phyloP scores from a whole-genome alignment of 2,329 filamentous ascomycete genomes.

The Penicillium frequentans region DNA sequence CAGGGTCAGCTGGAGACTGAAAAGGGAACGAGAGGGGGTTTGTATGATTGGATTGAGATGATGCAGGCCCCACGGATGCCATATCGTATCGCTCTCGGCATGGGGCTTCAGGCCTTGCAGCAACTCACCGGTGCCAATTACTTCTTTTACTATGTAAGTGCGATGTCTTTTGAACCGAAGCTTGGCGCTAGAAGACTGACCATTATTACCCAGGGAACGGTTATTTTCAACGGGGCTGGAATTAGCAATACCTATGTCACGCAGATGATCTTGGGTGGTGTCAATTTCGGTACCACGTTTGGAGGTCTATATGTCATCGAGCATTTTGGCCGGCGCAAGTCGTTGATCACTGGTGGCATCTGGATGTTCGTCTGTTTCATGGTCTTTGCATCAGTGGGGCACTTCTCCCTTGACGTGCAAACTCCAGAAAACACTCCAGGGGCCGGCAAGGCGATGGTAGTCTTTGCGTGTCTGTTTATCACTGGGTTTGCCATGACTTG shows the following conservation, averaged over 20 bases:
- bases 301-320: conserved; percentile 69
- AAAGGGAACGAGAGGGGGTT: conserved; percentile 27
- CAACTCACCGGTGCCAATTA: conserved; percentile 49
- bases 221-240: conserved; percentile 62
- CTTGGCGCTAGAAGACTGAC: conserved; percentile 18
- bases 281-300: conserved; percentile 68
- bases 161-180: background rate
- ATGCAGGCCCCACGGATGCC: conserved; percentile 47
- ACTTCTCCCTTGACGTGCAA: conserved; percentile 38
- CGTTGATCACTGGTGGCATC: conserved; percentile 63
- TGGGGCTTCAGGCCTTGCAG: conserved; percentile 45
- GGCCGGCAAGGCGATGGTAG: conserved; percentile 67
- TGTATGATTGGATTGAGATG: conserved; percentile 41
- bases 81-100: conserved; percentile 44
- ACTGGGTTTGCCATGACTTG: conserved; percentile 67
- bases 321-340: conserved; percentile 66
- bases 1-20: conserved; percentile 58
- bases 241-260: conserved; percentile 63
- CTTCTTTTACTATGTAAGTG: conserved; percentile 56
- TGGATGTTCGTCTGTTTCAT: conserved; percentile 68
- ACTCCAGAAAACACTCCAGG: conserved; percentile 45
- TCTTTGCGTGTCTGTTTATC: conserved; percentile 71
- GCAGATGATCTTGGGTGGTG: conserved; percentile 65
- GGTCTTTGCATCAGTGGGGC: conserved; percentile 62
- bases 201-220: conserved; percentile 41